These are phyloP conservation scores for Xylaria sp. DNA, from an alignment of 2,329 filamentous ascomycete species.

Conservation along the genomic window DNA sequence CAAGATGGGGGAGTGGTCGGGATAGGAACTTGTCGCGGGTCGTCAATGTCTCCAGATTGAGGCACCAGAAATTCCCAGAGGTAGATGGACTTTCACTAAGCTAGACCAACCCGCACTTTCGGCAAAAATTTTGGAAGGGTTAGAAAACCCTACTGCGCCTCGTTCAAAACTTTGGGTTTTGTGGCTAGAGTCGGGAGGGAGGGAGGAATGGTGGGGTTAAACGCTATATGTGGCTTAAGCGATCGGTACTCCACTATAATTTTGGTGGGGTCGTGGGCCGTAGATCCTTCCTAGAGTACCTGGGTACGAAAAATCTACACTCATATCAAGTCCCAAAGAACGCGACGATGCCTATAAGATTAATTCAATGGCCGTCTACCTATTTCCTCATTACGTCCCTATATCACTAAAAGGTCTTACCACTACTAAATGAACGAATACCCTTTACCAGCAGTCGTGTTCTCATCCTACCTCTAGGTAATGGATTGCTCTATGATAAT, in stretches of 20 bases:
- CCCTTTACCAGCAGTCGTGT: no score
- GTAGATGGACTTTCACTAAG: constrained; percentile 22
- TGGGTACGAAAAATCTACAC: no score
- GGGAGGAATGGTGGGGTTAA: neutral
- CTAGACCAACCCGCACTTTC: constrained; percentile 46
- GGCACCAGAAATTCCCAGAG: constrained; percentile 50
- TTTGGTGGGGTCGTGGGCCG: neutral
- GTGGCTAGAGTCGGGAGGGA: constrained; percentile 26
- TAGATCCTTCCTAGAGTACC: no score
- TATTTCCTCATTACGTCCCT: no score
- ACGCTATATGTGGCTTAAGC: neutral
- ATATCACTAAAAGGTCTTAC: no score
- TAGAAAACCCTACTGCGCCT: constrained; percentile 55
- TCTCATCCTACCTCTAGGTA: no score
- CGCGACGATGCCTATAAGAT: no score
- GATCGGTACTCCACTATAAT: neutral
- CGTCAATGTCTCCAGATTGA: constrained; percentile 51
- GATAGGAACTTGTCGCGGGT: constrained; percentile 46
- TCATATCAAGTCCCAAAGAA: no score
- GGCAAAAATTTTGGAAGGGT: constrained; percentile 55
- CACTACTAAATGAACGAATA: no score
- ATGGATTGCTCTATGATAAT: no score
- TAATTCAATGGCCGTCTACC: no score
- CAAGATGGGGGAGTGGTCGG: constrained; percentile 59
- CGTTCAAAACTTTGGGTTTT: no score